Percentiles rank a stretch among this genome's conserved stretches.
phyloP scores from a whole-genome alignment of 371 early-diverging fungal species.

The Haplosporangium sp. region DNA sequence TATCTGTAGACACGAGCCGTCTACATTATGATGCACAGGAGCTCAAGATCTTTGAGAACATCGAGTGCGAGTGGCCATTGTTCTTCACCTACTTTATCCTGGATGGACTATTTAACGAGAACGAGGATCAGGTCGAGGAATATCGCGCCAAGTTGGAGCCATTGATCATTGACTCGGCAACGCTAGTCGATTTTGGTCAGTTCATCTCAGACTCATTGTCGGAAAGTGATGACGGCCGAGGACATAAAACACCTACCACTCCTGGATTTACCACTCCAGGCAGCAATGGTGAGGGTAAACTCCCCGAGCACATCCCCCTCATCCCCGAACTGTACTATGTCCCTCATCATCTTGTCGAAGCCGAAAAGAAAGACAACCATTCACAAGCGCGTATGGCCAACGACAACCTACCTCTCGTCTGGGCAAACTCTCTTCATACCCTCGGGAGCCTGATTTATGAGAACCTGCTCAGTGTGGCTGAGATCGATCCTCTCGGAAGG shows the following conservation, averaged over 20 bases:
- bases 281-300: conserved; percentile 40
- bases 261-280: conserved; percentile 41
- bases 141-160: conserved; percentile 77
- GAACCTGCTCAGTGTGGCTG: conserved; percentile 79
- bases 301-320: conserved; percentile 61
- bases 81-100: conserved; percentile 92
- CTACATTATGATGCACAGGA: conserved; percentile 89
- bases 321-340: conserved; percentile 90
- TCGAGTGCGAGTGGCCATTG: conserved; percentile 94
- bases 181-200: conserved; percentile 60
- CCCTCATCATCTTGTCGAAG: conserved; percentile 76
- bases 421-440: conserved; percentile 89
- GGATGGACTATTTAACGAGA: conserved; percentile 82
- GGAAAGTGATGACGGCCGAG: conserved; percentile 50
- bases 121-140: conserved; percentile 75
- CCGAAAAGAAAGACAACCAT: conserved; percentile 80
- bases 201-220: conserved; percentile 54
- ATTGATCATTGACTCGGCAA: conserved; percentile 75
- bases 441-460: conserved; percentile 85
- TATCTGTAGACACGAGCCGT: conserved; percentile 67
- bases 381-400: conserved; percentile 83
- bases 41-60: conserved; percentile 85
- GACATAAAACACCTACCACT: conserved; percentile 47
- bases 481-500: conserved; percentile 90
- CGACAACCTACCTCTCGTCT: conserved; percentile 90